Evolutionary conservation across 2,329 filamentous ascomycete genomes (phyloP), one percentile per base, ranked within the genome.

Genomic region (Bipolaris gigantea): DNA sequence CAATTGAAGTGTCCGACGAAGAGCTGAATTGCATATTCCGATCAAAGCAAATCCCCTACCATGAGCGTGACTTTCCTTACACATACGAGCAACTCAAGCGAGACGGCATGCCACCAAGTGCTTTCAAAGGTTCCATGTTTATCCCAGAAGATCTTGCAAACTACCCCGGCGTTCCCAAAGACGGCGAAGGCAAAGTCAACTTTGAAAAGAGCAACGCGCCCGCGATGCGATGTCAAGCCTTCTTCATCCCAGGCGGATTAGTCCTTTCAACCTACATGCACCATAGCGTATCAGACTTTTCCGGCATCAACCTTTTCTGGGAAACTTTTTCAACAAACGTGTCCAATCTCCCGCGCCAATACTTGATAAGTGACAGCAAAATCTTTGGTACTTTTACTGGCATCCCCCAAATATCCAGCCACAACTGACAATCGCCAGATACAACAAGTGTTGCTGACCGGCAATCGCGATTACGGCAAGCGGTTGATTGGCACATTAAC

Each of bases 221-320:
- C 2, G 71, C 57, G 3, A 65, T 73, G 59, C 61, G 66, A 27
- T 50, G 68, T 0, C 68, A 73, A 43, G 71, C 70, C 1, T 68
- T 62, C 58, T 74, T 74, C 55, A 69, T 73, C 19, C 66, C 69
- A 2, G 70, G 70, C 13, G 72, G 72, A 1, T 66, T 74, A 9
- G 64, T 72, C 2, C 46, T 74, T n/a, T 72, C 67, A 50, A 66
- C 66, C 32, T 73, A 73, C 51, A 60, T 64, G 44, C 69, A 72
- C 21, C 72, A 74, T 50, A 65, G 56, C 5, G 65, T 73, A 1
- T 58, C 66, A 21, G 72, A 74, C 48, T 71, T 67, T 27, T 65
- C 66, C 6, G 71, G 70, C 15, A 61, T 70, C 21, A 63, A 57
- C 2, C 56, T 57, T 6, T 71, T 73, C 43, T 71, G 66, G 66